Evolutionary conservation across 345 rosid species (phyloP).

Genomic region (Jatropha curcas): DNA sequence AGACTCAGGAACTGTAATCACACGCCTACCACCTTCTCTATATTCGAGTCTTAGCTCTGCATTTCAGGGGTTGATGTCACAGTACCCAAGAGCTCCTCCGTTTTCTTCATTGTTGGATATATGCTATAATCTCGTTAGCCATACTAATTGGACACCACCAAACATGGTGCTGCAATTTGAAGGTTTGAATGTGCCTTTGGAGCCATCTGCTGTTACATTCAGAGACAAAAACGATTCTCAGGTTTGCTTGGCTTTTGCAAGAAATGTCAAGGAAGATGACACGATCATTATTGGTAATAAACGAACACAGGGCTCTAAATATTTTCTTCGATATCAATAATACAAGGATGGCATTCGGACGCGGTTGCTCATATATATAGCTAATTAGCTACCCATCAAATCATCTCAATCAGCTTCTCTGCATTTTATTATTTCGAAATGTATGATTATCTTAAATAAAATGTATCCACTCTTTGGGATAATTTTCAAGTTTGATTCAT

Average conservation of each 20-base stretch:
- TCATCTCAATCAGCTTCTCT: no score
- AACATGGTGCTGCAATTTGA: conserved; percentile 30
- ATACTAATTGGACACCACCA: neutral
- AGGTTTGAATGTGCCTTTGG: conserved; percentile 26
- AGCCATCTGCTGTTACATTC: conserved; percentile 13
- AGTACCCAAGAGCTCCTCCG: neutral
- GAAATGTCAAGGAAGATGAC: neutral
- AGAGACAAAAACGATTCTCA: conserved; percentile 2
- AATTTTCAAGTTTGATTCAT: no score
- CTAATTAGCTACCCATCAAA: no score
- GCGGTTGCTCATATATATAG: conserved; percentile 7
- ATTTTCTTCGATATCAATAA: conserved; percentile 5
- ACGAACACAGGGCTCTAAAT: conserved; percentile 22
- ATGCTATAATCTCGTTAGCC: conserved; percentile 28
- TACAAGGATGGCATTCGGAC: conserved; percentile 10
- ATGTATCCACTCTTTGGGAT: no score
- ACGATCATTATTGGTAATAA: conserved; percentile 29
- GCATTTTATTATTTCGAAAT: no score
- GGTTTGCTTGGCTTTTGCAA: conserved; percentile 37
- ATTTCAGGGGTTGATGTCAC: conserved; percentile 22
- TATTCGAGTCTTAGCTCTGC: conserved; percentile 15
- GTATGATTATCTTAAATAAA: no score
- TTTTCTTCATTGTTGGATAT: neutral
- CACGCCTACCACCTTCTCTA: conserved; percentile 23
- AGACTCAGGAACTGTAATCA: conserved; percentile 37